Percentiles rank a stretch among this genome's conserved stretches.
Conservation (phyloP, 495 filamentous ascomycete species). For the Thozetella sp. region DNA sequence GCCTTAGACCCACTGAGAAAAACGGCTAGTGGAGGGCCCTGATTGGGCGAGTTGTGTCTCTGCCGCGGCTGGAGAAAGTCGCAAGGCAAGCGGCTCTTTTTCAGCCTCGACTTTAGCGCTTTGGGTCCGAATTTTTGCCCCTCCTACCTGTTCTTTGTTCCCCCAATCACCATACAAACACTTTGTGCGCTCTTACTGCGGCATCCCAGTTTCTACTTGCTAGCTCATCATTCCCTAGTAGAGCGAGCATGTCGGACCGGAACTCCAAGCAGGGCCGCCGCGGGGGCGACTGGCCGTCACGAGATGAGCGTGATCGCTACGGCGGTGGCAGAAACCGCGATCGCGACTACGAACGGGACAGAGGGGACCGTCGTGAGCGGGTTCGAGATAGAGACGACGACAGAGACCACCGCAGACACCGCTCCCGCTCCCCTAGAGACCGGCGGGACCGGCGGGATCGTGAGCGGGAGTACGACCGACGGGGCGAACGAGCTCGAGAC, state of each 20-base stretch:
- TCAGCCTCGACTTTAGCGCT: not conserved
- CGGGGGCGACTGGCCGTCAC: constrained; percentile 18
- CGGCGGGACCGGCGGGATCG: constrained; percentile 7
- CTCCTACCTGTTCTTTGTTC: not conserved
- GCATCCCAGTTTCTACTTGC: not conserved
- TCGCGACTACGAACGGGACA: constrained; percentile 30
- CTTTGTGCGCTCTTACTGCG: not conserved
- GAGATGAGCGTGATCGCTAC: constrained; percentile 31
- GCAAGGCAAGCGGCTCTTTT: too few species aligned
- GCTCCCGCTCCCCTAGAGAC: not conserved
- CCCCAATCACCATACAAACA: not conserved
- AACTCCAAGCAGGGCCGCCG: constrained; percentile 20
- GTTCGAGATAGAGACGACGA: constrained; percentile 38
- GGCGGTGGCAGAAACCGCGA: constrained; percentile 24
- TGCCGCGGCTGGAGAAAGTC: too few species aligned
- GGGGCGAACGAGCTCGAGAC: constrained; percentile 13
- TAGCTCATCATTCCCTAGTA: not conserved
- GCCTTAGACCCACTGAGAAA: too few species aligned
- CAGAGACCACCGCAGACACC: constrained; percentile 14
- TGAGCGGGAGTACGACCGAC: constrained; percentile 20
- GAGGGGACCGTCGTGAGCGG: constrained; percentile 24
- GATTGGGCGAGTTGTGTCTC: too few species aligned
- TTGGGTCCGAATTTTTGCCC: not conserved
- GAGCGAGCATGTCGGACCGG: constrained; percentile 22
- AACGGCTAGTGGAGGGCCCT: too few species aligned